phyloP scores from a whole-genome alignment of 371 early-diverging fungal species.

The Mortierella sp. region DNA sequence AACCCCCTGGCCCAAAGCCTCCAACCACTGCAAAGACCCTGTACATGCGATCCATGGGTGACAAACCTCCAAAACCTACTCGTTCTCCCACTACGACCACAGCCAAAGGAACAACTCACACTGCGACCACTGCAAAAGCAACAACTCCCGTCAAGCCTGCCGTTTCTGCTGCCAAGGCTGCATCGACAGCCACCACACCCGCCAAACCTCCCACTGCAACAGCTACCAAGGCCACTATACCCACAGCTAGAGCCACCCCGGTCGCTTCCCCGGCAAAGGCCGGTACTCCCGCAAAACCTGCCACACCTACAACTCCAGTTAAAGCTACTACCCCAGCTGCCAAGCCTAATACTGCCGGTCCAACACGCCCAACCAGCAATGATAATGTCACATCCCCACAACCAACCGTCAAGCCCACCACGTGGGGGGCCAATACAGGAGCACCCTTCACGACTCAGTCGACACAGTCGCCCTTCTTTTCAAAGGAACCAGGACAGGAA shows the following conservation, averaged over 20 bases:
- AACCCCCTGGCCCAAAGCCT: neutral
- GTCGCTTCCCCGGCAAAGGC: neutral
- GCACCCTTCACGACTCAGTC: neutral
- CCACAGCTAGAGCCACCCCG: neutral
- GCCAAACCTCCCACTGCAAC: neutral
- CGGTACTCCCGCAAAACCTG: neutral
- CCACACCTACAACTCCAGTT: neutral
- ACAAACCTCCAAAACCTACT: neutral
- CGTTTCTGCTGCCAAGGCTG: no score
- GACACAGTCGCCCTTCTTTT: neutral
- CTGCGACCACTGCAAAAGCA: neutral
- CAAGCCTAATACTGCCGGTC: neutral
- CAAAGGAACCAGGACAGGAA: constrained; percentile 7
- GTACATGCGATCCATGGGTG: neutral
- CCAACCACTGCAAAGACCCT: constrained; percentile 1
- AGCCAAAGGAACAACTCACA: no score
- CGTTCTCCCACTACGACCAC: neutral
- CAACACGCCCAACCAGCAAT: neutral
- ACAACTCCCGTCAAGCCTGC: neutral
- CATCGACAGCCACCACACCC: neutral
- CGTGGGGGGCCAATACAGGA: neutral
- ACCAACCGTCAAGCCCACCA: neutral
- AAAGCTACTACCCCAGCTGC: neutral
- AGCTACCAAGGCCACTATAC: neutral
- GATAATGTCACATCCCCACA: neutral